These are phyloP conservation scores for Cystobasidiaceae sp. DNA, from an alignment of 1,284 basidiomycete genomes.

Conservation along the genomic window DNA sequence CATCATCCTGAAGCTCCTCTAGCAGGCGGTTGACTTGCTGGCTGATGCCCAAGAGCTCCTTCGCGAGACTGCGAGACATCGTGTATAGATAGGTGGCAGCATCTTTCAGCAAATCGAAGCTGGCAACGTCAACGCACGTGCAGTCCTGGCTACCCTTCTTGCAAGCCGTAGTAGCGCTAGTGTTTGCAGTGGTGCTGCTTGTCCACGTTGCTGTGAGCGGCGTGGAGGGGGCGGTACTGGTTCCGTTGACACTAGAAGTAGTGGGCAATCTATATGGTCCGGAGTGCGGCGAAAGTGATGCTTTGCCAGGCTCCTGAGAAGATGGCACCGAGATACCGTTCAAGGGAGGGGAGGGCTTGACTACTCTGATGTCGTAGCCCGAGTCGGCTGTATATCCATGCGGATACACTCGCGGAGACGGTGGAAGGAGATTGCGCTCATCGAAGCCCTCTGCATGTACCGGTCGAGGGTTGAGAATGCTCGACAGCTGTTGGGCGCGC, in stretches of 20 bases:
- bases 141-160: not conserved
- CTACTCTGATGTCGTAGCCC: too few species aligned
- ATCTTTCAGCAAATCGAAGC: slow-evolving; percentile 7
- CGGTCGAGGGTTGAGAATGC: too few species aligned
- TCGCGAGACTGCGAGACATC: not conserved
- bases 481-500: too few species aligned
- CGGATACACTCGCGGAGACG: slow-evolving; percentile 4
- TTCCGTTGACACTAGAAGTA: not conserved
- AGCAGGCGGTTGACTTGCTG: not conserved
- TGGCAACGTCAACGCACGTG: not conserved
- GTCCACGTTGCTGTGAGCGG: too few species aligned
- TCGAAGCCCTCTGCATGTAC: too few species aligned
- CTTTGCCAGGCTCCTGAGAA: too few species aligned
- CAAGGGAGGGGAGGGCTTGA: too few species aligned
- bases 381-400: not conserved
- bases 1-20: not conserved
- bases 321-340: too few species aligned
- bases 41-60: not conserved
- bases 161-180: not conserved
- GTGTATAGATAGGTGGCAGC: slow-evolving; percentile 1
- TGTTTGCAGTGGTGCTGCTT: too few species aligned
- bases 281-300: too few species aligned
- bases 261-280: too few species aligned
- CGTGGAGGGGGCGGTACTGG: too few species aligned
- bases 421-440: not conserved